These are phyloP conservation scores for Phoma herbarum DNA, from an alignment of 2,329 filamentous ascomycete genomes.

Conservation along the genomic window DNA sequence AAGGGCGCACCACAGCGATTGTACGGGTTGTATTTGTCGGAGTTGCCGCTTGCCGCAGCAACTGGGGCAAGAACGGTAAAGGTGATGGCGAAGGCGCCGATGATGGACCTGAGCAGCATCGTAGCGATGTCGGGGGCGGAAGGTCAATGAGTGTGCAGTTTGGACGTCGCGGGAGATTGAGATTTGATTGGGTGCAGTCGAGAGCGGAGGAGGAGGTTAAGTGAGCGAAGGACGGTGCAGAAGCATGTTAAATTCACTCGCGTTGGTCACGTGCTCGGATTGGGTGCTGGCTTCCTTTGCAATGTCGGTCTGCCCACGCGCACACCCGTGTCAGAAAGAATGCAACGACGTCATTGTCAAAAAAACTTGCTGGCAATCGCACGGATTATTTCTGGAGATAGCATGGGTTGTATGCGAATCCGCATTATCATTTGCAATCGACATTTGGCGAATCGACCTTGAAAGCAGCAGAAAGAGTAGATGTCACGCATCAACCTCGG, in stretches of 20 bases:
- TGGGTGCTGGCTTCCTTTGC: neutral
- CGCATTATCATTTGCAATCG: neutral
- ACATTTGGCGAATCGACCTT: neutral
- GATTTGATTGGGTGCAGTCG: neutral
- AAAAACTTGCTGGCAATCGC: neutral
- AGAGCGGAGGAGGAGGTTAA: neutral
- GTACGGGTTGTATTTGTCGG: neutral
- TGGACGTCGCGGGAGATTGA: neutral
- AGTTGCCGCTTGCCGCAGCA: neutral
- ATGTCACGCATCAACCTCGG: neutral
- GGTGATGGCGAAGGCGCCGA: neutral
- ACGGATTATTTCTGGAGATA: neutral
- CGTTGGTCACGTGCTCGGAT: neutral
- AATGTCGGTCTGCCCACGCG: neutral
- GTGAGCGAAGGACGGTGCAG: neutral
- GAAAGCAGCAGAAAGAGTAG: neutral
- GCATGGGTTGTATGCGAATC: neutral
- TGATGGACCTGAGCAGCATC: neutral
- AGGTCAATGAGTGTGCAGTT: neutral
- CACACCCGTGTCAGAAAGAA: neutral
- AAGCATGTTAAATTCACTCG: neutral
- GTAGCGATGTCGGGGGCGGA: neutral
- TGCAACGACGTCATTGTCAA: neutral
- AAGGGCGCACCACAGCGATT: conserved; percentile 8
- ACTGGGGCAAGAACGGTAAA: neutral